Evolutionary conservation across 2,329 filamentous ascomycete genomes (phyloP).

Genomic region (Calycina herbarum): DNA sequence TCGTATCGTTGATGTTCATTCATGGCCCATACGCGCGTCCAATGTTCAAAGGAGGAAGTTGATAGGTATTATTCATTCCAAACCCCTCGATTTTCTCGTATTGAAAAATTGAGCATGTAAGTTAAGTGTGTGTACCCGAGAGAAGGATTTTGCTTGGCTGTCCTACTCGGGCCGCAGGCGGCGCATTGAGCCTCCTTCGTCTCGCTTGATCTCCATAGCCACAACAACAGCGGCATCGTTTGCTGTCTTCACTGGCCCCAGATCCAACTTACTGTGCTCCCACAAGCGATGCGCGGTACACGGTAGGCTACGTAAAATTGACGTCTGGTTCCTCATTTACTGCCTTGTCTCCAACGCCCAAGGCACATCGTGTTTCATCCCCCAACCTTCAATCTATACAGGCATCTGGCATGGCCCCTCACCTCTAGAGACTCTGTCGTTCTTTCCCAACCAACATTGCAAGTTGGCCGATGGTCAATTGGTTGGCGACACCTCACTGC

Average conservation of each 20-base stretch:
- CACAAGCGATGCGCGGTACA: too few relatives aligned
- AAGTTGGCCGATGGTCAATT: not conserved
- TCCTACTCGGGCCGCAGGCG: not conserved
- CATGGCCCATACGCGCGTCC: not conserved
- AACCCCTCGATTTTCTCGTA: not conserved
- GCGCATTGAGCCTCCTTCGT: not conserved
- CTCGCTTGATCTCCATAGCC: not conserved
- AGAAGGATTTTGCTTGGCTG: not conserved
- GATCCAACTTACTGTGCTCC: too few relatives aligned
- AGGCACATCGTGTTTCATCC: not conserved
- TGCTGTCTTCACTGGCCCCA: too few relatives aligned
- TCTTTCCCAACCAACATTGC: not conserved
- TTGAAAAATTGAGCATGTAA: not conserved
- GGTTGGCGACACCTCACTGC: not conserved
- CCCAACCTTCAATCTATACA: not conserved
- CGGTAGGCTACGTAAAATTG: not conserved
- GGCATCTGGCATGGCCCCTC: not conserved
- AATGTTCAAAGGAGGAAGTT: not conserved
- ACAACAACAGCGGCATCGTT: not conserved
- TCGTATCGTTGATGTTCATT: not conserved
- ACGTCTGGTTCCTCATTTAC: not conserved
- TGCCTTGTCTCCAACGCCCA: not conserved
- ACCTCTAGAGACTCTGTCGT: not conserved
- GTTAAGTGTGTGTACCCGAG: not conserved
- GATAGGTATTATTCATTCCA: not conserved